Base-by-base conservation (phyloP, 768 basidiomycete species). In the Pleurotus sapidus region DNA sequence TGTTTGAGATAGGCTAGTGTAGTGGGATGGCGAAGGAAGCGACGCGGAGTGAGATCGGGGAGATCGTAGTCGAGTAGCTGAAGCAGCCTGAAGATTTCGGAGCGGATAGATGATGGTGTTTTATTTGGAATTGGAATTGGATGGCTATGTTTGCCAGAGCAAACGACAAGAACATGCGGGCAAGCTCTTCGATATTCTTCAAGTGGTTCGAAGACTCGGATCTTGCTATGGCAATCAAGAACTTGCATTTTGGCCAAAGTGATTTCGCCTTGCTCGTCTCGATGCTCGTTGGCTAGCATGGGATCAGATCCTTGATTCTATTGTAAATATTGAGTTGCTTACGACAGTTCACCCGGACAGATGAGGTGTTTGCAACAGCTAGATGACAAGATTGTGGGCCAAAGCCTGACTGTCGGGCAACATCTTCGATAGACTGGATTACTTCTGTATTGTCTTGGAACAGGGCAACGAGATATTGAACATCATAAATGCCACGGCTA, bases 31-130 rank as follows among this genome's bases (percentile, higher is more conserved):
- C 62, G 55, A 0, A 71, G 38, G 30, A 71, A 64, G 1, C 55
- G 42, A 2, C 67, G 56, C 0, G 63, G 63, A 1, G 68, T 71
- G 1, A 70, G 46, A 46, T 71, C 68, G 0, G 68, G 57, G 3
- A 71, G 51, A 25, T 63, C 63, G 12, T 60, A 39, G 0, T 40
- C 57, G 3, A 65, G 11, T 2, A 24, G 24, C 5, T 46, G 15
- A 2, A 69, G 51, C 2, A 69, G 53, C 6, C 46, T 20, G 4
- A 59, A 45, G 1, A 67, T 34, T 5, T 59, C n/a, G 18, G 34
- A 17, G 11, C 17, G 11, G 39, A 68, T 50, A 0, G 17, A 14
- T 1, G 58, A 51, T 1, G 68, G 69, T 20, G 64, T 68, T 38
- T 65, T 67, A 5, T 23, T 24, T 0, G 64, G 65, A 5, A 66